These are phyloP conservation scores for Boletus albobrunnescens DNA, from an alignment of 1,284 basidiomycete genomes.

Conservation along the genomic window DNA sequence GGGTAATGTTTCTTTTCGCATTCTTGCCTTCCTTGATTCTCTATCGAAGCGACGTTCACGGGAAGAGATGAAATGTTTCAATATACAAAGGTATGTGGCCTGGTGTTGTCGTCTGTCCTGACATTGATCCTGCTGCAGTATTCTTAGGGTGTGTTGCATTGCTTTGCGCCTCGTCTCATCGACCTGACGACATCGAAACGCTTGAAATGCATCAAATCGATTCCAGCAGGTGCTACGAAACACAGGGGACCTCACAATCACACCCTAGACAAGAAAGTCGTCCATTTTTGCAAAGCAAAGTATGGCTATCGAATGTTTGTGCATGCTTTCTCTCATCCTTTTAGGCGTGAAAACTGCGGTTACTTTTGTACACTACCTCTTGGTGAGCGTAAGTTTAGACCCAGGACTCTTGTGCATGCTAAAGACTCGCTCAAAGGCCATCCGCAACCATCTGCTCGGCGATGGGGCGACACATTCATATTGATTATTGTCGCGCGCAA, in stretches of 20 bases:
- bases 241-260: conserved; percentile 52
- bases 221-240: conserved; percentile 39
- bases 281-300: conserved; percentile 51
- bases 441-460: conserved; percentile 42
- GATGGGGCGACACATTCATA: conserved; percentile 53
- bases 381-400: conserved; percentile 34
- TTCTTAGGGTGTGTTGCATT: conserved; percentile 24
- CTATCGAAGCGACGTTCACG: conserved; percentile 54
- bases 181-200: conserved; percentile 33
- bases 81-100: conserved; percentile 43
- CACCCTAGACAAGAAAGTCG: conserved; percentile 37
- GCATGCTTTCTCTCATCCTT: conserved; percentile 30
- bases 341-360: conserved; percentile 51
- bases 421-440: conserved; percentile 1
- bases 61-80: conserved; percentile 45
- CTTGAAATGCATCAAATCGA: conserved; percentile 44
- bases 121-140: conserved; percentile 13
- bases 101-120: neutral
- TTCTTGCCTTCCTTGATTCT: conserved; percentile 26
- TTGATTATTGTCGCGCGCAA: conserved; percentile 52
- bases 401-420: neutral
- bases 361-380: conserved; percentile 58
- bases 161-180: neutral
- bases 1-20: neutral
- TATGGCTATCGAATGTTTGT: conserved; percentile 17